Conservation (phyloP, 768 basidiomycete species). For the Rhodotorula babjevae region DNA sequence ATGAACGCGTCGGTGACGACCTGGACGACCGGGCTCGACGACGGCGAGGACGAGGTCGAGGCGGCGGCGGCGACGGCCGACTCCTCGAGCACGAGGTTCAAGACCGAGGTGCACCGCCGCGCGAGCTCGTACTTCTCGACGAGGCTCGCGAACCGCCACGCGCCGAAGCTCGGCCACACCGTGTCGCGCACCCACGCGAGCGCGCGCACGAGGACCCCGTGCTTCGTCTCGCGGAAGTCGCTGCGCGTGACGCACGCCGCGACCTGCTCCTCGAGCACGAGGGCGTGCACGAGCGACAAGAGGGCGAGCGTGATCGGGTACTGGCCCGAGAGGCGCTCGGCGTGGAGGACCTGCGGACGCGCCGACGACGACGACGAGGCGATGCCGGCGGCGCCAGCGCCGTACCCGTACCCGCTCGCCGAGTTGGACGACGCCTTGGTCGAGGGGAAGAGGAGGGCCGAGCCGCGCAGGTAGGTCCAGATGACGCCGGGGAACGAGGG, state of each 20-base stretch:
- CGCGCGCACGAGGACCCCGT: conserved; percentile 75
- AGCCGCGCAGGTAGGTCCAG: conserved; percentile 81
- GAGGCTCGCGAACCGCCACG: conserved; percentile 79
- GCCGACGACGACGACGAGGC: neutral
- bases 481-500: conserved; percentile 74
- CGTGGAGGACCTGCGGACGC: conserved; percentile 50
- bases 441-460: conserved; percentile 65
- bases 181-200: conserved; percentile 73
- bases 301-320: conserved; percentile 79
- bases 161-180: conserved; percentile 77
- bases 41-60: neutral
- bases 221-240: conserved; percentile 67
- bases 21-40: neutral
- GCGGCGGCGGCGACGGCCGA: conserved; percentile 1
- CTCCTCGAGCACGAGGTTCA: conserved; percentile 57
- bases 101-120: conserved; percentile 61
- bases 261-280: conserved; percentile 67
- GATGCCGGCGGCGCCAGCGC: neutral
- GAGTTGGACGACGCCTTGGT: too few species aligned
- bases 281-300: conserved; percentile 66
- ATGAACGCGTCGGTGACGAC: conserved; percentile 66
- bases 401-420: neutral
- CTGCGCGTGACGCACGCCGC: conserved; percentile 55
- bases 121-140: conserved; percentile 81
- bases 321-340: conserved; percentile 65